Conservation (phyloP, 2,329 filamentous ascomycete genomes). For the Teratosphaeria gauchensis region DNA sequence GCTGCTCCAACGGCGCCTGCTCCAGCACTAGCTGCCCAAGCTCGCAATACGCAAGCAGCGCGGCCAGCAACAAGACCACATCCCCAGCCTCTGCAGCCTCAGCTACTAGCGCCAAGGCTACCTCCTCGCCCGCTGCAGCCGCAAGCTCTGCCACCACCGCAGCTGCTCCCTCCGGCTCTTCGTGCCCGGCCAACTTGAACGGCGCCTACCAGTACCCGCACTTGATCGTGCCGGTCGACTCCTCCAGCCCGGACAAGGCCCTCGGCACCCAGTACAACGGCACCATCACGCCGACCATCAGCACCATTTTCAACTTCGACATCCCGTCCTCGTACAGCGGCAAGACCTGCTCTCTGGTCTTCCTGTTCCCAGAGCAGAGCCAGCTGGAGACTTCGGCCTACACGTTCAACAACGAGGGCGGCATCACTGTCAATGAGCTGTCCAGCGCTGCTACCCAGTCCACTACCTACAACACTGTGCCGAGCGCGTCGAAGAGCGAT, state of each 20-base stretch:
- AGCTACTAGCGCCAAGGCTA: neutral
- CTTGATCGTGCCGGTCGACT: constrained; percentile 53
- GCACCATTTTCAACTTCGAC: constrained; percentile 62
- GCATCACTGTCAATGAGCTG: constrained; percentile 30
- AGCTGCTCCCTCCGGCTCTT: constrained; percentile 6
- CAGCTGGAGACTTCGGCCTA: constrained; percentile 52
- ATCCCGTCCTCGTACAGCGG: constrained; percentile 45
- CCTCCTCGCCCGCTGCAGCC: constrained; percentile 1
- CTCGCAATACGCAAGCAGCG: neutral
- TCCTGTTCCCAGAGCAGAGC: constrained; percentile 51
- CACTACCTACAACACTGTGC: constrained; percentile 48
- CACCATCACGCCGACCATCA: constrained; percentile 43
- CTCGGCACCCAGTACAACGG: constrained; percentile 49
- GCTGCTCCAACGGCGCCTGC: constrained; percentile 5
- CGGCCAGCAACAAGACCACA: neutral
- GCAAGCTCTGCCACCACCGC: constrained; percentile 6
- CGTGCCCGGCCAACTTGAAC: constrained; percentile 23
- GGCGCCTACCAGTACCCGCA: constrained; percentile 43
- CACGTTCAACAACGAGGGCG: constrained; percentile 34
- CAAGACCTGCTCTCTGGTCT: constrained; percentile 54
- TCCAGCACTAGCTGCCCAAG: neutral
- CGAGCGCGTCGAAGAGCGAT: constrained; percentile 33
- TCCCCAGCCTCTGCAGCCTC: too few relatives aligned
- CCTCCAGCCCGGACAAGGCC: constrained; percentile 42
- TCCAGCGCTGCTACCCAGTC: constrained; percentile 33